Evolutionary conservation across 1,284 basidiomycete genomes (phyloP), one percentile per base, ranked within the genome.

Genomic region (Ceratobasidium theobromae): DNA sequence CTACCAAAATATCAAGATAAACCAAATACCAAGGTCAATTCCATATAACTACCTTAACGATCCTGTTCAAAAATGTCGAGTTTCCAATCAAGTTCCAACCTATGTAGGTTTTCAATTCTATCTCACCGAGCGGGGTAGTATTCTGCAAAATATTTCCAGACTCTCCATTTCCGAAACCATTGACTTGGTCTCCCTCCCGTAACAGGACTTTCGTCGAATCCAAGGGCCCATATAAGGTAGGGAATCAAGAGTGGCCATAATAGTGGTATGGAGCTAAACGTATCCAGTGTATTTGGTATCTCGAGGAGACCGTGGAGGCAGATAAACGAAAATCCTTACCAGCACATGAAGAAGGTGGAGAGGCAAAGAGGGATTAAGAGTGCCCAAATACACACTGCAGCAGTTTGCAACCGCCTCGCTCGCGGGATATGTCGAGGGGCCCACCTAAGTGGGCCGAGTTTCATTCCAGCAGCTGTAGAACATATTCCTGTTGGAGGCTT

Each of bases 61-160:
- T 79, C 43, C 86, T 88, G 48, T 11, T 21, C 8, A 21, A 45
- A 45, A 45, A 5, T 6, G 18, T 45, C 18, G 9, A 45, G 43
- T 9, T 11, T 5, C 12, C 9, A 11, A 21, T 45, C 18, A 38
- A 8, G 25, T 16, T 23, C 27, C 9, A 18, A 43, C 23, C 32
- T 52, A 30, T n/a, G 66, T 30, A 21, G 4, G 60, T 53, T 68
- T 88, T n/a, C n/a, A n/a, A n/a, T n/a, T n/a, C n/a, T n/a, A n/a
- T n/a, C 89, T 75, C 77, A 91, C 89, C 87, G 88, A 66, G 90
- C 87, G 72, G 95, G 95, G 73, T 95, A 98, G 77, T 97, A 97
- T 57, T 93, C 91, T 55, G 90, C 88, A 79, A 93, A 94, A 74
- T 93, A 89, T 71, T 81, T 85, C 90, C 93, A 98, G 69, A 93